Base-by-base conservation (phyloP, 2,329 filamentous ascomycete genomes). In the Hypoxylon sp. region DNA sequence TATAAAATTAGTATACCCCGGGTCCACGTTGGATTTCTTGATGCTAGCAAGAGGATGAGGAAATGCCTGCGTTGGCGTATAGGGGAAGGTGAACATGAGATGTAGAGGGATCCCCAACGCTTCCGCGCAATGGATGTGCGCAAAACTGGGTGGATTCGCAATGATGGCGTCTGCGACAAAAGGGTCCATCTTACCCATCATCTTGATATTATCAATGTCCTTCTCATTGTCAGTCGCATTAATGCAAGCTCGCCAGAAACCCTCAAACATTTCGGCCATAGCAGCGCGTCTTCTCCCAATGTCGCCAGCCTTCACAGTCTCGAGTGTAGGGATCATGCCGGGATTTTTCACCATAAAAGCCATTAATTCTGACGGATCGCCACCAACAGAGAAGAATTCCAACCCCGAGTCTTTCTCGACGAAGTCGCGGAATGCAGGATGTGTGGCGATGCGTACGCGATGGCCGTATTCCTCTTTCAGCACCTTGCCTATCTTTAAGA, bases 11-110 rank as follows among this genome's bases (percentile, higher is more conserved):
- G 90, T 89, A 76, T 93, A 92, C 20, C 88, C 89, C 1, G 87
- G 84, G 73, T 94, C 91, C 7, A 93, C 87, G 70, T 93, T 93
- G 14, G 86, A 89, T 67, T 86, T 86, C 75, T 91, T 92, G 78
- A 95, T 91, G 75, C 89, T 93, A 8, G 92, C 92, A 55, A 95
- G 78, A 0, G 93, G 92, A 76, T 95, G 92, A 0, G 92, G 91
- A 71, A 95, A 95, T 0, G 88, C 85, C 61, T 90, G 86, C 0
- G 92, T 95, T 0, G 92, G 91, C 0, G 89, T 92, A 75, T 93
- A 95, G 0, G 92, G 92, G 64, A 95, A 91, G 66, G 94, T 97
- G 78, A 97, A 97, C 91, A 97, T 96, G 69, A 97, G 82, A 76
- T 95, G 92, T 2, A 95, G 79, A 0, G 93, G 93, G 20, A 95